These are phyloP conservation scores for Mycena kentingensis DNA, from an alignment of 768 basidiomycete species.

Conservation along the genomic window DNA sequence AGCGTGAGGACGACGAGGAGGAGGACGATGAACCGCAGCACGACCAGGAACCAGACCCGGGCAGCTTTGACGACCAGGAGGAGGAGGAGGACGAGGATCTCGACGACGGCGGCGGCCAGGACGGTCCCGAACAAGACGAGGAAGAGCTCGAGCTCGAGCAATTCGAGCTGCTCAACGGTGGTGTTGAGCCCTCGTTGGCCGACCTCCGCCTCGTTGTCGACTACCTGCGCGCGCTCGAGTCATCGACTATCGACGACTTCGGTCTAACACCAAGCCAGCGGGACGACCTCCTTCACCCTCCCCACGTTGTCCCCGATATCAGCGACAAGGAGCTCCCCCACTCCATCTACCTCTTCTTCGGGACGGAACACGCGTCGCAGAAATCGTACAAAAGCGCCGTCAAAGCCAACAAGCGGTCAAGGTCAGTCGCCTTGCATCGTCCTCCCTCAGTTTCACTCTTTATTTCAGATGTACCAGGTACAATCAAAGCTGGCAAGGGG, in stretches of 20 bases:
- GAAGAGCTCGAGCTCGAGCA: background rate
- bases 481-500: too few species aligned
- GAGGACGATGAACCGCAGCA: background rate
- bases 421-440: too few species aligned
- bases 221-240: background rate
- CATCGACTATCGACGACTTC: background rate
- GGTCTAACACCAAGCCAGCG: background rate
- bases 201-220: background rate
- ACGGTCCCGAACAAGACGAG: background rate
- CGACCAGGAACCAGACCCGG: background rate
- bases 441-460: too few species aligned
- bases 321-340: slow-evolving; percentile 17
- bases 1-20: too few species aligned
- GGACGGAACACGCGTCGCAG: slow-evolving; percentile 32
- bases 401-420: slow-evolving; percentile 21
- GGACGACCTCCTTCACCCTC: background rate
- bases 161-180: too few species aligned
- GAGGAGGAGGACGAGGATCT: background rate
- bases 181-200: background rate
- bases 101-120: background rate
- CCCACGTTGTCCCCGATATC: background rate
- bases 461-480: too few species aligned
- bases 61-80: background rate
- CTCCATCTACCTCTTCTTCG: slow-evolving; percentile 37
- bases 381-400: slow-evolving; percentile 30